These are phyloP conservation scores for Aspergillus avenaceus DNA, from an alignment of 495 filamentous ascomycete species.

Conservation along the genomic window DNA sequence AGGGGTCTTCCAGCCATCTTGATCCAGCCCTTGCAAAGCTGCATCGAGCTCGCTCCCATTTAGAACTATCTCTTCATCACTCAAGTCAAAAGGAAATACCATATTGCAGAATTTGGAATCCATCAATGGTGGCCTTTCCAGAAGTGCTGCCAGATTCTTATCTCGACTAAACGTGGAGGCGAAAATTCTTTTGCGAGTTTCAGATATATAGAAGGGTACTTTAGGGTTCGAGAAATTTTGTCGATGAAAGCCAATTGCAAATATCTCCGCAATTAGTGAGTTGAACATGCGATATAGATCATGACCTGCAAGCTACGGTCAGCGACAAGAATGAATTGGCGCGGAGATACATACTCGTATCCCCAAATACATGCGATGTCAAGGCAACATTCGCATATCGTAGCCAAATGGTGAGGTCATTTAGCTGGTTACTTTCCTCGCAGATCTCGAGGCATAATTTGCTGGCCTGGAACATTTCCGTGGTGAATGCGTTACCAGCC, in stretches of 20 bases:
- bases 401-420: slow-evolving; percentile 2
- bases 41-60: not conserved
- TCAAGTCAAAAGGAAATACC: not conserved
- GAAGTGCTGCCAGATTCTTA: slow-evolving; percentile 1
- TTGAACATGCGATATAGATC: not conserved
- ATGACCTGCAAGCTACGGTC: not conserved
- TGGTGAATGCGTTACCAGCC: not conserved
- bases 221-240: not conserved
- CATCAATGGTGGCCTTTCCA: slow-evolving; percentile 1
- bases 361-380: slow-evolving; percentile 34
- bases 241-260: not conserved
- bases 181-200: slow-evolving; percentile 5
- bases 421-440: slow-evolving; percentile 2
- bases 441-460: slow-evolving; percentile 5
- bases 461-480: slow-evolving; percentile 4
- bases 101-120: slow-evolving; percentile 2
- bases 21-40: not conserved
- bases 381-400: slow-evolving; percentile 5
- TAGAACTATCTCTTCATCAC: not conserved
- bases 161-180: not conserved
- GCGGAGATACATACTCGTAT: slow-evolving; percentile 17
- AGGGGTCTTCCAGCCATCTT: not conserved
- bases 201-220: slow-evolving; percentile 3
- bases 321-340: not conserved
- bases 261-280: not conserved